Conservation (phyloP, 1,284 basidiomycete species). For the Phenoliferia sp. region DNA sequence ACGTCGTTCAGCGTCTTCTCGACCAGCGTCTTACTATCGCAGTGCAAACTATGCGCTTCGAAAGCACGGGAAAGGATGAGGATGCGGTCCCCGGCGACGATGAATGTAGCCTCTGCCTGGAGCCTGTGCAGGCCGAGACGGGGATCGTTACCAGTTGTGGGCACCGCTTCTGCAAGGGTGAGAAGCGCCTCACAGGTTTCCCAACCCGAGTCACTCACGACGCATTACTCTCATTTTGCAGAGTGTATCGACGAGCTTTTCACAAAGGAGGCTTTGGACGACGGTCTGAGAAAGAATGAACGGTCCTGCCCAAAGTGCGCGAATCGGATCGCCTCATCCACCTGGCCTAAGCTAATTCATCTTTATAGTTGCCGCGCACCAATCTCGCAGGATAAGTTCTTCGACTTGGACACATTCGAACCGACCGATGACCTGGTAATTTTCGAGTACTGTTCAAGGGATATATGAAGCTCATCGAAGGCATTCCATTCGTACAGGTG, state of each 20-base stretch:
- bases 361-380: slow-evolving; percentile 3
- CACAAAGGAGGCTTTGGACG: background rate
- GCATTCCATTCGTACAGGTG: too few relatives aligned
- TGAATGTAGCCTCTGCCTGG: background rate
- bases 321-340: too few relatives aligned
- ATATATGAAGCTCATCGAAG: too few relatives aligned
- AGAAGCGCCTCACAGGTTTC: background rate
- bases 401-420: slow-evolving; percentile 15
- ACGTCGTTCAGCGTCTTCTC: background rate
- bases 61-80: background rate
- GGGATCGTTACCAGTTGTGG: slow-evolving; percentile 6
- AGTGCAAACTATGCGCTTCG: background rate
- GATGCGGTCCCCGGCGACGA: background rate
- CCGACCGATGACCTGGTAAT: slow-evolving; percentile 14
- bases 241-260: background rate
- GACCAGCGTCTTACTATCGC: background rate
- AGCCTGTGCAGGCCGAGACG: background rate
- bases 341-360: background rate
- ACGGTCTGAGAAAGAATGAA: background rate
- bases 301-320: slow-evolving; percentile 6
- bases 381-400: slow-evolving; percentile 11
- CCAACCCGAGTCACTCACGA: background rate
- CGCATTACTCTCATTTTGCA: background rate
- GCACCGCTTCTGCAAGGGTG: slow-evolving; percentile 2
- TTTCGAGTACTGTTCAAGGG: too few relatives aligned